These are phyloP conservation scores for Suillus cothurnatus DNA, from an alignment of 768 basidiomycete species.

Conservation along the genomic window DNA sequence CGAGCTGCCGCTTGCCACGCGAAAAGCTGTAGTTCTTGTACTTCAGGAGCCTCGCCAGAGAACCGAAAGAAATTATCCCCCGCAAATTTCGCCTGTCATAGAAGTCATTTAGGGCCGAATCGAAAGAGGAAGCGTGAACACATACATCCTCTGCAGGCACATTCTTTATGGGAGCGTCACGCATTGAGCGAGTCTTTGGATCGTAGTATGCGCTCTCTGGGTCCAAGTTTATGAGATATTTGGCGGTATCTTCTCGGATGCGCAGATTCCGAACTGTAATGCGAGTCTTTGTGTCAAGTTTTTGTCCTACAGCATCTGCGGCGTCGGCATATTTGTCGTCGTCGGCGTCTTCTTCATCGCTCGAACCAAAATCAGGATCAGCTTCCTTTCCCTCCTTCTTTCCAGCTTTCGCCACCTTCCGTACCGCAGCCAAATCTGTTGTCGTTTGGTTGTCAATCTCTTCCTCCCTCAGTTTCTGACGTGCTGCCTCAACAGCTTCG, in stretches of 20 bases:
- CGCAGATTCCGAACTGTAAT: slow-evolving; percentile 98
- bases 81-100: slow-evolving; percentile 76
- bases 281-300: slow-evolving; percentile 96
- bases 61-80: slow-evolving; percentile 95
- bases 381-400: slow-evolving; percentile 67
- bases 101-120: slow-evolving; percentile 4
- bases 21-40: slow-evolving; percentile 92
- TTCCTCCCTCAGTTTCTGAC: slow-evolving; percentile 91
- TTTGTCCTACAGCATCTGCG: slow-evolving; percentile 97
- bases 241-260: slow-evolving; percentile 98
- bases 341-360: slow-evolving; percentile 93
- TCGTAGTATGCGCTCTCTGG: slow-evolving; percentile 97
- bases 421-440: slow-evolving; percentile 85
- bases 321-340: slow-evolving; percentile 99
- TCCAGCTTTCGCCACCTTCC: slow-evolving; percentile 93
- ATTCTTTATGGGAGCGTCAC: slow-evolving; percentile 86
- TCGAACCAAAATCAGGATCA: slow-evolving; percentile 95
- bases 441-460: slow-evolving; percentile 98
- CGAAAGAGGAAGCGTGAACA: slow-evolving; percentile 12
- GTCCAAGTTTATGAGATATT: slow-evolving; percentile 96
- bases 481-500: slow-evolving; percentile 85
- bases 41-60: slow-evolving; percentile 91
- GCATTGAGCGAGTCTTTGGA: slow-evolving; percentile 99
- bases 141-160: slow-evolving; percentile 86
- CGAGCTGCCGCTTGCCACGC: slow-evolving; percentile 95